These are phyloP conservation scores for Phytopythium litorale DNA, from an alignment of 352 stramenopile species.

Conservation along the genomic window DNA sequence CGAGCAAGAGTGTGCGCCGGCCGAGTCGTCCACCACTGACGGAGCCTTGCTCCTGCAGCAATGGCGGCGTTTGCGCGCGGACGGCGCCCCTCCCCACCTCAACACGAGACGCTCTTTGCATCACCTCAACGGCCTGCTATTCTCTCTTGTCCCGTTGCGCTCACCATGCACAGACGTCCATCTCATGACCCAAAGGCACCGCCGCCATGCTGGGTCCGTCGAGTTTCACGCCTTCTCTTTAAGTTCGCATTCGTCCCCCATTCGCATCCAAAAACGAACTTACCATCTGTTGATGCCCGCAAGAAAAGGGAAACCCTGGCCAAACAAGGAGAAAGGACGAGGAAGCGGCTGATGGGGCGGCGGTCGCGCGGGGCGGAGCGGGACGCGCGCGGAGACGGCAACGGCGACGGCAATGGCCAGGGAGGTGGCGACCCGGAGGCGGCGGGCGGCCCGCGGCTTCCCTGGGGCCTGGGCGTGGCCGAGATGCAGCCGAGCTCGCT, in stretches of 20 bases:
- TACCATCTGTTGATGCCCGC: not conserved
- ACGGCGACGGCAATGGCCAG: not conserved
- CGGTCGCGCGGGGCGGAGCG: not conserved
- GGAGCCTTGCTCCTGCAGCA: not conserved
- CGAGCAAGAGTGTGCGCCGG: not conserved
- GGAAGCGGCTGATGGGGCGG: not conserved
- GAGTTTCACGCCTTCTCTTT: not conserved
- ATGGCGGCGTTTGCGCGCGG: not conserved
- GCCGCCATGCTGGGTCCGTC: no score
- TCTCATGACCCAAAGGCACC: not conserved
- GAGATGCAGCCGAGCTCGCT: conserved; percentile 75
- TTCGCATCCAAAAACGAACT: not conserved
- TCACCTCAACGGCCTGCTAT: not conserved
- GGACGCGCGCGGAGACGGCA: not conserved
- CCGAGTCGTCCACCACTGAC: not conserved
- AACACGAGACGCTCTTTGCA: conserved; percentile 3
- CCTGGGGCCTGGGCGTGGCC: conserved; percentile 59
- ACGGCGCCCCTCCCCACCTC: not conserved
- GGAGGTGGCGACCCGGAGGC: not conserved
- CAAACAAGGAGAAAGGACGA: not conserved
- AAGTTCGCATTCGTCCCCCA: not conserved
- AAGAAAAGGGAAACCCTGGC: not conserved
- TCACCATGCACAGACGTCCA: no score
- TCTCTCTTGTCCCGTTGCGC: no score
- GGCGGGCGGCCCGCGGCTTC: conserved; percentile 16